A percentile compares a stretch with the other conserved stretches of the same genome.
Conservation (phyloP, 768 basidiomycete species). For the Amylocystis lapponica region DNA sequence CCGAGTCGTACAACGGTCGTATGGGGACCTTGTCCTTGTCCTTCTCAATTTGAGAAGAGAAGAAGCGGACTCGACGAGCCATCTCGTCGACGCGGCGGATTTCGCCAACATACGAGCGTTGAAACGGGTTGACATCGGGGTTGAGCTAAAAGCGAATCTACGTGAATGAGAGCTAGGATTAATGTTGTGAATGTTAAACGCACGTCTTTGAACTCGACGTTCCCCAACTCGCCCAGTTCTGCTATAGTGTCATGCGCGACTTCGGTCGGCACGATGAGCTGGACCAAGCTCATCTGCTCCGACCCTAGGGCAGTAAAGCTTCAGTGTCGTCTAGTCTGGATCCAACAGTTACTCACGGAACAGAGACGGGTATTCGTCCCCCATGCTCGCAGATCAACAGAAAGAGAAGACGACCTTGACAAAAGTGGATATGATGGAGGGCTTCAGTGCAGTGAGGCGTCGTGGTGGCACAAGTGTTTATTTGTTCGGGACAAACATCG, state of each 20-base stretch:
- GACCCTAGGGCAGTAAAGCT: too few species aligned
- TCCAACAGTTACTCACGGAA: slow-evolving; percentile 53
- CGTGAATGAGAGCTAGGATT: not conserved
- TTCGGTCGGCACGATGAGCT: slow-evolving; percentile 95
- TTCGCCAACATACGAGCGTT: slow-evolving; percentile 95
- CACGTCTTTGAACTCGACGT: slow-evolving; percentile 97
- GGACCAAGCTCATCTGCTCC: slow-evolving; percentile 96
- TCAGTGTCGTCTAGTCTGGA: not conserved
- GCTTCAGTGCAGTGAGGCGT: too few species aligned
- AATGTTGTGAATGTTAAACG: slow-evolving; percentile 21
- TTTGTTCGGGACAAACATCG: not conserved
- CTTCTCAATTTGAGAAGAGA: slow-evolving; percentile 77
- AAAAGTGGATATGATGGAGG: slow-evolving; percentile 5
- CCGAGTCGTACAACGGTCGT: slow-evolving; percentile 81
- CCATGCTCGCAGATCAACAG: slow-evolving; percentile 37
- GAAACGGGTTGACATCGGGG: slow-evolving; percentile 92
- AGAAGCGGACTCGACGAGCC: slow-evolving; percentile 91
- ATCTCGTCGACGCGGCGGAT: slow-evolving; percentile 95
- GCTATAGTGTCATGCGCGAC: slow-evolving; percentile 96
- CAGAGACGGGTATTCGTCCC: slow-evolving; percentile 76
- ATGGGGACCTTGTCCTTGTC: slow-evolving; percentile 79
- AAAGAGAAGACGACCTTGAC: slow-evolving; percentile 7
- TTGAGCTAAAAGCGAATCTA: slow-evolving; percentile 58
- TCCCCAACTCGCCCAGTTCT: slow-evolving; percentile 90
- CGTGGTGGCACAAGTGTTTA: not conserved